Percentiles rank a stretch among this genome's conserved stretches.
Evolutionary conservation across 164 flowering plant species (phyloP).

Genomic region (Magnolia sinica): DNA sequence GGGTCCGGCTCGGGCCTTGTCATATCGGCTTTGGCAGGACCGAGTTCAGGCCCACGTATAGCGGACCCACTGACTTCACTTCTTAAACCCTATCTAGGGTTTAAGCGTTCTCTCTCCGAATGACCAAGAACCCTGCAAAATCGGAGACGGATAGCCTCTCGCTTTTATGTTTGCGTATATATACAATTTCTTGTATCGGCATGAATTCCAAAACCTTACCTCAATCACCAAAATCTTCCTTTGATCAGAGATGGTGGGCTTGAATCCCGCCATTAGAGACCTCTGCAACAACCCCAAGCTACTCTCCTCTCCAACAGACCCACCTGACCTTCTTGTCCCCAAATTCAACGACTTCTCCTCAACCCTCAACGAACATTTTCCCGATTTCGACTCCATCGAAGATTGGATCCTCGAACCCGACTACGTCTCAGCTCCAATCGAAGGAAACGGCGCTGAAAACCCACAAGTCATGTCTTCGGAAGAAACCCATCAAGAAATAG

Average conservation of each 20-base stretch:
- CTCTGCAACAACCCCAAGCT: neutral
- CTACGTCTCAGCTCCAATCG: neutral
- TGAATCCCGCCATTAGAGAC: conserved; percentile 3
- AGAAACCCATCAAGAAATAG: neutral
- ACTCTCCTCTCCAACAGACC: neutral
- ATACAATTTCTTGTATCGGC: neutral
- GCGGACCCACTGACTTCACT: neutral
- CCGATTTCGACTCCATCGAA: conserved; percentile 42
- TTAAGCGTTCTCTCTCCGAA: neutral
- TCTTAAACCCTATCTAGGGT: neutral
- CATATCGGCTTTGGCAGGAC: neutral
- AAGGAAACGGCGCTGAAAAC: neutral
- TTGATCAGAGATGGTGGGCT: conserved; percentile 1
- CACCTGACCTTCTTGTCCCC: neutral
- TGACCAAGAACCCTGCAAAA: neutral
- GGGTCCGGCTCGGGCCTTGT: neutral
- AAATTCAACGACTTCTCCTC: neutral
- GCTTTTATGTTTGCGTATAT: neutral
- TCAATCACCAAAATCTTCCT: neutral
- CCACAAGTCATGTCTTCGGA: neutral
- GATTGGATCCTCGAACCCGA: conserved; percentile 34
- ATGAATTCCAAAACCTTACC: neutral
- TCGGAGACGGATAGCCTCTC: neutral
- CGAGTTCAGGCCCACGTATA: neutral
- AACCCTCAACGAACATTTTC: conserved; percentile 32